These are phyloP conservation scores for Lodderomyces pseudojiufengensis DNA, from an alignment of 1,139 yeast species.

Conservation along the genomic window DNA sequence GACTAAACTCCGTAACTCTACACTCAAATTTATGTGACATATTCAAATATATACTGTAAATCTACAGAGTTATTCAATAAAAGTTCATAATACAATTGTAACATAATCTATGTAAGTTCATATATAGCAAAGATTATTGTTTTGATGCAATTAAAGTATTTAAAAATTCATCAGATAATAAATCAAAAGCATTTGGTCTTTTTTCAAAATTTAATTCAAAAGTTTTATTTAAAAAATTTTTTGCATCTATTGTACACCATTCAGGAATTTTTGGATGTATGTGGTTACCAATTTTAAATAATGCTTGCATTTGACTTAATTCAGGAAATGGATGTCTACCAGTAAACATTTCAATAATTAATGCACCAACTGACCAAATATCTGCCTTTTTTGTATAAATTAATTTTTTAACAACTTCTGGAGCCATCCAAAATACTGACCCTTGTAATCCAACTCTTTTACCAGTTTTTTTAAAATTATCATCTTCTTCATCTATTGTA, in stretches of 20 bases:
- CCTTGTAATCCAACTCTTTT: constrained; percentile 89
- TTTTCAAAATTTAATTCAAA: constrained; percentile 71
- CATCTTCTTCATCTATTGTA: constrained; percentile 22
- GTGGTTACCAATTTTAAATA: constrained; percentile 85
- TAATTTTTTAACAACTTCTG: constrained; percentile 90
- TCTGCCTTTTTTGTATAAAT: constrained; percentile 89
- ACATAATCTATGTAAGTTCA: too few relatives aligned
- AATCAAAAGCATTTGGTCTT: constrained; percentile 70
- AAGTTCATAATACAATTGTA: too few relatives aligned
- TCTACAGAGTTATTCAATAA: too few relatives aligned
- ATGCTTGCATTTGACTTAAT: constrained; percentile 93
- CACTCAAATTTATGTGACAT: too few relatives aligned
- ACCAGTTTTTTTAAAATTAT: constrained; percentile 26
- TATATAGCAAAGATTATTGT: too few relatives aligned
- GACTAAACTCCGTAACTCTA: too few relatives aligned
- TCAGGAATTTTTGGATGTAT: constrained; percentile 74
- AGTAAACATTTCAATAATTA: constrained; percentile 89
- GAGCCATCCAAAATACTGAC: constrained; percentile 98
- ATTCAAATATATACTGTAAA: too few relatives aligned
- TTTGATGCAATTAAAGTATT: constrained; percentile 49
- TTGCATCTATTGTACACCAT: constrained; percentile 69
- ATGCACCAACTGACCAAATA: constrained; percentile 93
- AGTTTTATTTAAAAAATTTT: constrained; percentile 59
- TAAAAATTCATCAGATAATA: constrained; percentile 60
- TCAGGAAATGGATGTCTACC: constrained; percentile 94